Evolutionary conservation across 2,329 filamentous ascomycete species (phyloP), one percentile per base, ranked within the genome.

Genomic region (Cercospora citrullina): DNA sequence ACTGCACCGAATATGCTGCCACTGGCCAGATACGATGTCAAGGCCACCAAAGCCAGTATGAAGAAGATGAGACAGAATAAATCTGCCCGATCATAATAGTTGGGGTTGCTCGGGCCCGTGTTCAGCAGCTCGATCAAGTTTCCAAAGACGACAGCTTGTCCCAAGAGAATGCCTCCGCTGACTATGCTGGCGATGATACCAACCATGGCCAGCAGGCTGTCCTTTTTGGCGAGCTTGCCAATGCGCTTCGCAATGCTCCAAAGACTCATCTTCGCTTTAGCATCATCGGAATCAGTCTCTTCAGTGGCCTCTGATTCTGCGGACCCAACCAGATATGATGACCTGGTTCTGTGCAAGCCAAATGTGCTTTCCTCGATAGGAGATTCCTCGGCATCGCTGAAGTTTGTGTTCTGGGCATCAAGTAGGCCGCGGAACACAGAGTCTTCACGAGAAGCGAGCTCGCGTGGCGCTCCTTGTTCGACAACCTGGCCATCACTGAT

Each of bases 401-500:
- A 66, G 31, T 68, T 69, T 4, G 73, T 74, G 36, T 70, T 69
- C 58, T 75, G 75, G 5, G 75, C 72, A 57, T 74, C 68, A 4
- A 77, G 71, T 8, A 78, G 64, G 12, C 72, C 71, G n/a, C 70
- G 67, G 63, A 77, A 77, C 16, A 75, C 67, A 1, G 74, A 72
- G 5, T 71, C 70, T 14, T 66, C 59, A 5, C 51, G 39, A 0
- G 89, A 79, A 16, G 62, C 62, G 70, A 91, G 79, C 69, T 88
- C 85, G 6, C 82, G 79, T 73, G 91, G 88, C n/a, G 83, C 83
- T 12, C 90, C 89, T 66, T 82, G 80, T 76, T 91, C 88, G 0
- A 87, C 80, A 26, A 90, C 85, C n/a, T 78, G 85, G 30, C 89
- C 87, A 68, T 90, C 86, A 14, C 89, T 89, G 64, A 94, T 86